Evolutionary conservation across 2,329 filamentous ascomycete species (phyloP).

Genomic region (Xylariaceae sp.): DNA sequence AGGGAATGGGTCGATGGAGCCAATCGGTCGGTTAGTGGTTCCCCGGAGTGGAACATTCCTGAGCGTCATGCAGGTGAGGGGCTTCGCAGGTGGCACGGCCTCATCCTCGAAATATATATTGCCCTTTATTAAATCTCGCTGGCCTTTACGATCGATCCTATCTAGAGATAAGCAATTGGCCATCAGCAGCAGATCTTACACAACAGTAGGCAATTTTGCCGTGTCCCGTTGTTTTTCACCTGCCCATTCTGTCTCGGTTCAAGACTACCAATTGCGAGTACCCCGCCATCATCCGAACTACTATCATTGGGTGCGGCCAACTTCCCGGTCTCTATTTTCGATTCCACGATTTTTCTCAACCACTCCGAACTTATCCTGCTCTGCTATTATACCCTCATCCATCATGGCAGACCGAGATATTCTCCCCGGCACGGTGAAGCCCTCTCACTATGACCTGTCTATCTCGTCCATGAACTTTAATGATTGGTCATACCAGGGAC

Average conservation of each 20-base stretch:
- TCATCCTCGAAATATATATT: too few species aligned
- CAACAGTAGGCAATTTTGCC: neutral
- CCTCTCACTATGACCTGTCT: constrained; percentile 79
- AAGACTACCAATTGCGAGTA: neutral
- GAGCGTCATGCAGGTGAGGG: too few species aligned
- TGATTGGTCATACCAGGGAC: constrained; percentile 74
- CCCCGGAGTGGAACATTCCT: too few species aligned
- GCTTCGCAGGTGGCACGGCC: too few species aligned
- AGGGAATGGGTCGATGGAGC: too few species aligned
- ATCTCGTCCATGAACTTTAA: constrained; percentile 77
- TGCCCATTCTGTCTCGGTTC: constrained; percentile 21
- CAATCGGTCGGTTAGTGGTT: too few species aligned
- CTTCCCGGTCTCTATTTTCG: constrained; percentile 7
- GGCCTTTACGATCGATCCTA: too few species aligned
- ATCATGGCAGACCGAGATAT: constrained; percentile 59
- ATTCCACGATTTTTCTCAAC: constrained; percentile 23
- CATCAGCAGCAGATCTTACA: too few species aligned
- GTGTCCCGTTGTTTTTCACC: constrained; percentile 17
- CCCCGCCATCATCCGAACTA: constrained; percentile 10
- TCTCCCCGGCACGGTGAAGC: constrained; percentile 65
- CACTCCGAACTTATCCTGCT: constrained; percentile 24
- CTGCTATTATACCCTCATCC: constrained; percentile 31
- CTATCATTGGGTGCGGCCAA: constrained; percentile 2
- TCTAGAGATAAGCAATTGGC: too few species aligned
- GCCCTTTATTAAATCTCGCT: neutral